Evolutionary conservation across 768 basidiomycete species (phyloP).

Genomic region (Trametes maxima): DNA sequence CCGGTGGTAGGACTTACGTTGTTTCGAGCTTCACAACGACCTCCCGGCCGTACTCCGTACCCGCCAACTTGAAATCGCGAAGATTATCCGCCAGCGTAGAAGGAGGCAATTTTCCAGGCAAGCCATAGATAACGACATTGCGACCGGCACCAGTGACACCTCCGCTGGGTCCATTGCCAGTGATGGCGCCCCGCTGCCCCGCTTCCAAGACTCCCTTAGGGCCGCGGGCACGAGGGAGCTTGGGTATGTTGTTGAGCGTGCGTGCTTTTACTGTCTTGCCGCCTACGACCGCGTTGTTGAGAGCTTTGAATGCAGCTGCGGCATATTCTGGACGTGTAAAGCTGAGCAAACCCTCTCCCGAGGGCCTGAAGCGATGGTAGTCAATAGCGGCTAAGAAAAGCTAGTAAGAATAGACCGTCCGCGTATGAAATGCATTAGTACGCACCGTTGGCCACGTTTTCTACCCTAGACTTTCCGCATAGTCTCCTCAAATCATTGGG

Average conservation of each 20-base stretch:
- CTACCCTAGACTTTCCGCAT: conserved; percentile 37
- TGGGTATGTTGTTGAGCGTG: conserved; percentile 30
- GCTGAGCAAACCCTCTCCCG: conserved; percentile 59
- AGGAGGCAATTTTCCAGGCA: conserved; percentile 51
- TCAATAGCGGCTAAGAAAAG: conserved; percentile 53
- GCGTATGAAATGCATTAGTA: not conserved
- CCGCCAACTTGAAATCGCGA: conserved; percentile 46
- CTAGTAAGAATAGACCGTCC: not conserved
- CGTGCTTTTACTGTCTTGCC: conserved; percentile 45
- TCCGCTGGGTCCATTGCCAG: conserved; percentile 53
- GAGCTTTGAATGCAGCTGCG: conserved; percentile 41
- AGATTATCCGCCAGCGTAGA: conserved; percentile 44
- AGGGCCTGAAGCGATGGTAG: conserved; percentile 62
- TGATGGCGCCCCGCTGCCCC: conserved; percentile 38
- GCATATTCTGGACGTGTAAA: conserved; percentile 51
- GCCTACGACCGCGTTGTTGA: conserved; percentile 48
- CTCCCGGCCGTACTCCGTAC: conserved; percentile 39
- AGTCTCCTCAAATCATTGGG: conserved; percentile 53
- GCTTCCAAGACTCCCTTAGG: conserved; percentile 43
- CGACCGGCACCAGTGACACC: conserved; percentile 50
- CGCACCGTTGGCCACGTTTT: conserved; percentile 32
- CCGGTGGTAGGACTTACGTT: conserved; percentile 40
- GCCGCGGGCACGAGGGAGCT: conserved; percentile 38
- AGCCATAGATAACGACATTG: conserved; percentile 61
- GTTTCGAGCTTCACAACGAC: conserved; percentile 50